phyloP scores from a whole-genome alignment of 805 yeast species.

The Kluyveromyces wickerhamii region DNA sequence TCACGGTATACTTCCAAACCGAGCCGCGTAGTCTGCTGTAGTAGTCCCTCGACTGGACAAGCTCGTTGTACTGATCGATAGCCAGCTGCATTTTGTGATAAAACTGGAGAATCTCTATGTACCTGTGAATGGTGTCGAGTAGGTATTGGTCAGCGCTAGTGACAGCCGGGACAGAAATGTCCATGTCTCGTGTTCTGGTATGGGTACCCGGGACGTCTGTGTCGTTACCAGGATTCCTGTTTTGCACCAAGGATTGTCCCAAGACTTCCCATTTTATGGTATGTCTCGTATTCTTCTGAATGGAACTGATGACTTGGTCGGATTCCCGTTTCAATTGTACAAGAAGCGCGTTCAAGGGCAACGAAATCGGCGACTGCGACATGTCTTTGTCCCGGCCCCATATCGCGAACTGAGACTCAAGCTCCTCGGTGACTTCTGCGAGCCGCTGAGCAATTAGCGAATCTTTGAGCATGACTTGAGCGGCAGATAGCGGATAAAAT shows the following conservation, averaged over 20 bases:
- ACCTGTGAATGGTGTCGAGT: neutral
- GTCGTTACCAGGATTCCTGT: neutral
- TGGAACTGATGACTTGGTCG: slow-evolving; percentile 2
- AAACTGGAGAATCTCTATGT: slow-evolving; percentile 1
- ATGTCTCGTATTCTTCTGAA: neutral
- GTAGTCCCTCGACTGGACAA: slow-evolving; percentile 1
- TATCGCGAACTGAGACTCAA: slow-evolving; percentile 3
- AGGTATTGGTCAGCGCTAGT: slow-evolving; percentile 1
- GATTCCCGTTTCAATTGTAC: slow-evolving; percentile 3
- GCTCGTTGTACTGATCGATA: neutral
- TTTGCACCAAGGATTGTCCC: neutral
- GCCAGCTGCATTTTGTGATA: slow-evolving; percentile 3
- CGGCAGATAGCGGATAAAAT: too few relatives aligned
- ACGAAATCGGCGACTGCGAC: slow-evolving; percentile 1
- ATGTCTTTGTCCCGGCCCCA: slow-evolving; percentile 1
- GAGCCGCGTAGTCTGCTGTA: slow-evolving; percentile 2
- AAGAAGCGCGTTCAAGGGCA: slow-evolving; percentile 3
- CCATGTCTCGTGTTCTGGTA: neutral
- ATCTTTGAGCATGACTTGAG: slow-evolving; percentile 1
- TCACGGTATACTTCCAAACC: slow-evolving; percentile 5
- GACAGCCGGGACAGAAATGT: neutral
- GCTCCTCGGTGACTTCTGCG: neutral
- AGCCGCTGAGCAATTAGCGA: slow-evolving; percentile 4
- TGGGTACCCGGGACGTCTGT: neutral
- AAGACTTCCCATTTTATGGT: slow-evolving; percentile 1